These are phyloP conservation scores for Oxyria digyna DNA, from an alignment of 148 eudicot genomes.

Conservation along the genomic window DNA sequence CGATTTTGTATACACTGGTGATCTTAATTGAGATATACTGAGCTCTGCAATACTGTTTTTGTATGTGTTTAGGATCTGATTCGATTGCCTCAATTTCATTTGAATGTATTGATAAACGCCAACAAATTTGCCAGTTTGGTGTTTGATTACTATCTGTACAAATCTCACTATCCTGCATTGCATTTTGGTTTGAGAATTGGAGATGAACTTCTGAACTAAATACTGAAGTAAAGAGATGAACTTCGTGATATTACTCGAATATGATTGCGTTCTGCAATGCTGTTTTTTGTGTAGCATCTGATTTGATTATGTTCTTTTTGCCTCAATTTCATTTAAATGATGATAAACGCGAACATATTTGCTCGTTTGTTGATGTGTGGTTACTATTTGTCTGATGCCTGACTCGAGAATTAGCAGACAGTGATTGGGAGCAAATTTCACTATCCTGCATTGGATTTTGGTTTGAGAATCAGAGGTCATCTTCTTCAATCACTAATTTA, in stretches of 20 bases:
- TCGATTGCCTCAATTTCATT: neutral
- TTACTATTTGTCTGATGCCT: neutral
- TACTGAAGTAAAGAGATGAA: no score
- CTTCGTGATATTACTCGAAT: neutral
- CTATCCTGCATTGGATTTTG: no score
- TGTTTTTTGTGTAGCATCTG: neutral
- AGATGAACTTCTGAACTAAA: no score
- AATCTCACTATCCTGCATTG: no score
- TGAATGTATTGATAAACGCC: neutral
- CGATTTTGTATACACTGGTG: neutral
- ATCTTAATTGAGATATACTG: neutral
- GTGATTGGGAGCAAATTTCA: no score
- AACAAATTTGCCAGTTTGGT: neutral
- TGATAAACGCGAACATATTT: neutral
- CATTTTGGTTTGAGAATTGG: no score
- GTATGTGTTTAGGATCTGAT: neutral
- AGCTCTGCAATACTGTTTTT: neutral
- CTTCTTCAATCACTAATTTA: no score
- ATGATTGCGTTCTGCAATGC: neutral
- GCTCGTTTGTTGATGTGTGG: neutral
- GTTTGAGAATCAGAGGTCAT: no score
- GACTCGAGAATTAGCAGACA: no score
- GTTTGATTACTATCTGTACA: neutral
- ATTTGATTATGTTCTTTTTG: neutral
- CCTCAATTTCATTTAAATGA: neutral